Percentiles rank a stretch among this genome's conserved stretches.
Evolutionary conservation across 2,329 filamentous ascomycete genomes (phyloP).

Genomic region (Fusarium illudens): DNA sequence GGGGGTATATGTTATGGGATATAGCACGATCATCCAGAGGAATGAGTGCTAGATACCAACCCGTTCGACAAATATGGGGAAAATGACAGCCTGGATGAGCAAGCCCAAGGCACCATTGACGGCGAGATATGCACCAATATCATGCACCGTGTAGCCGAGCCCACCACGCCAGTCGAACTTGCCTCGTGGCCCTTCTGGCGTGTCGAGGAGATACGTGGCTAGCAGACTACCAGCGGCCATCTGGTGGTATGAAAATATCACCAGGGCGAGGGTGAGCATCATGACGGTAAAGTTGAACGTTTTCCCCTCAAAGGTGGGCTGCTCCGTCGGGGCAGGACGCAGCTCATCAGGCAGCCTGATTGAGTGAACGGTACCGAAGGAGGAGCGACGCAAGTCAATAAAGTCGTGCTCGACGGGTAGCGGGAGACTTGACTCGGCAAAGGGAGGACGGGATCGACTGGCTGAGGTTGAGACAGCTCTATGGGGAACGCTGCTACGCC

Average conservation of each 20-base stretch:
- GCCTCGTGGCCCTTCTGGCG: conserved; percentile 33
- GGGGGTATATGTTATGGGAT: conserved; percentile 73
- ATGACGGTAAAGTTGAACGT: conserved; percentile 49
- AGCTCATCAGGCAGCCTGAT: conserved; percentile 45
- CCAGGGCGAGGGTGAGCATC: conserved; percentile 50
- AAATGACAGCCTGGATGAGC: conserved; percentile 76
- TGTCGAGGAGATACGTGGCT: conserved; percentile 54
- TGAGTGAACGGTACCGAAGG: conserved; percentile 54
- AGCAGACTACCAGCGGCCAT: conserved; percentile 56
- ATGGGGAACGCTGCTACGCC: conserved; percentile 19
- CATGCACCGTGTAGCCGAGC: conserved; percentile 70
- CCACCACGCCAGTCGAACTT: conserved; percentile 63
- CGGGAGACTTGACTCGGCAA: conserved; percentile 35
- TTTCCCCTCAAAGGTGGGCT: conserved; percentile 28
- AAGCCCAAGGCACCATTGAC: conserved; percentile 77
- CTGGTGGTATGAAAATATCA: conserved; percentile 56
- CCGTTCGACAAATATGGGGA: conserved; percentile 69
- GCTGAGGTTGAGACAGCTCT: conserved; percentile 27
- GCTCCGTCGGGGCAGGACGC: conserved; percentile 19
- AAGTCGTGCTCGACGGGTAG: conserved; percentile 35
- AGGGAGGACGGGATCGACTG: conserved; percentile 30
- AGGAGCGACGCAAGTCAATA: conserved; percentile 43
- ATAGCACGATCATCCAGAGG: conserved; percentile 69
- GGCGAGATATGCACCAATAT: conserved; percentile 74
- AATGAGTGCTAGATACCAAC: conserved; percentile 75